Conservation (phyloP, 2,329 filamentous ascomycete species). For the Sporothrix euskadiensis region DNA sequence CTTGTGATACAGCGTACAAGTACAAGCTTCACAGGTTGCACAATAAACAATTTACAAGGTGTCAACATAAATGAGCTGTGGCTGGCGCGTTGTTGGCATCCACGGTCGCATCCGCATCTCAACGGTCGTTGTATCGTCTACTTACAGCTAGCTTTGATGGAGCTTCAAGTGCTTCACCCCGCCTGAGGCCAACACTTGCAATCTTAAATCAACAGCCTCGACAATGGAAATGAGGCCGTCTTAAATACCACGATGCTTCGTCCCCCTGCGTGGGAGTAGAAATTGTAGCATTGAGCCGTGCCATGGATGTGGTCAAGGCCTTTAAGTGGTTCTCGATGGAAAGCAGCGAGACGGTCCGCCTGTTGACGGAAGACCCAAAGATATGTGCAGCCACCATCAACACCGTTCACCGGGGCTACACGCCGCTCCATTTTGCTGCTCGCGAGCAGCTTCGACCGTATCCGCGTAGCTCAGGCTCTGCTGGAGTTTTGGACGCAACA, state of each 20-base stretch:
- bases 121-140: too few relatives aligned
- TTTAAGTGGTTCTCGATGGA: too few relatives aligned
- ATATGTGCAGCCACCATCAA: too few relatives aligned
- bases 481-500: neutral
- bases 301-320: too few relatives aligned
- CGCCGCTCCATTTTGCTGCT: neutral
- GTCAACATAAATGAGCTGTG: too few relatives aligned
- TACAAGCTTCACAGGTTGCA: neutral
- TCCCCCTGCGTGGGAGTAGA: too few relatives aligned
- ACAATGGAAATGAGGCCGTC: neutral
- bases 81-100: too few relatives aligned
- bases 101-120: too few relatives aligned
- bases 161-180: neutral
- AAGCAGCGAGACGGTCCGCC: too few relatives aligned
- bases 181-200: neutral
- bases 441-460: neutral
- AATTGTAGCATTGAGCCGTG: too few relatives aligned
- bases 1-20: neutral
- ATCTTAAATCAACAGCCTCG: neutral
- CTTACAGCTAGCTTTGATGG: too few relatives aligned
- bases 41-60: neutral
- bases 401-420: neutral
- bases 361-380: too few relatives aligned
- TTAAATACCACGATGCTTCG: neutral
- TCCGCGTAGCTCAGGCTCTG: neutral